These are phyloP conservation scores for Coniochaeta prunicola DNA, from an alignment of 2,329 filamentous ascomycete species.

Conservation along the genomic window DNA sequence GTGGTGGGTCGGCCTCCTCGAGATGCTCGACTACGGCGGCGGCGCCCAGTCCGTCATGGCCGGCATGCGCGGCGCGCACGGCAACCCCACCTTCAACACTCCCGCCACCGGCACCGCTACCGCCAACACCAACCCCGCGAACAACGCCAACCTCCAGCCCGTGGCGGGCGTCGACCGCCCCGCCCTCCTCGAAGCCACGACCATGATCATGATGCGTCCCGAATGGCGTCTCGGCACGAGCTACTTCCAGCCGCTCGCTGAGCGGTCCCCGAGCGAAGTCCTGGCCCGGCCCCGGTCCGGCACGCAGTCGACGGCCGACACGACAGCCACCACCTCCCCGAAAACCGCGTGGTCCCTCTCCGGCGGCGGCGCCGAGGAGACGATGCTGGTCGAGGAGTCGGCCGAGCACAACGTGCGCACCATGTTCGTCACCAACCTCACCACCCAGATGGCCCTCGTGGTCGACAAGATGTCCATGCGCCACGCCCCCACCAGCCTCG, in stretches of 20 bases:
- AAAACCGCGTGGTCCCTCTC: constrained; percentile 30
- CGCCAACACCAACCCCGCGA: constrained; percentile 18
- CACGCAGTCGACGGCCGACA: constrained; percentile 48
- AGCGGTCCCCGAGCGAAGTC: constrained; percentile 42
- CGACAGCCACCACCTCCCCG: constrained; percentile 62
- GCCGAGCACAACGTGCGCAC: constrained; percentile 84
- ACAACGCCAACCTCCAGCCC: constrained; percentile 60
- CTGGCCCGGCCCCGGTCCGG: constrained; percentile 36
- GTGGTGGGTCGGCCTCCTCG: constrained; percentile 81
- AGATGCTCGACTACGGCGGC: constrained; percentile 62
- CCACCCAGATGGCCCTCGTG: constrained; percentile 78
- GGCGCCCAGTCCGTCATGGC: constrained; percentile 30
- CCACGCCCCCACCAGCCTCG: constrained; percentile 56
- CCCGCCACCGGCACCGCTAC: too few species aligned
- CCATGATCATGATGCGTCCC: constrained; percentile 76
- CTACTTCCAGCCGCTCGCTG: constrained; percentile 54
- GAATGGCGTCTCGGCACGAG: constrained; percentile 77
- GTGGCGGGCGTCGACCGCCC: constrained; percentile 81
- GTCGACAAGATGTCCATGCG: constrained; percentile 82
- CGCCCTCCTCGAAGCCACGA: constrained; percentile 68
- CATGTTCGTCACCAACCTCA: constrained; percentile 75
- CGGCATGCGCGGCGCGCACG: constrained; percentile 14
- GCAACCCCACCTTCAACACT: constrained; percentile 11
- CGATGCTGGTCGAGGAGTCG: constrained; percentile 52
- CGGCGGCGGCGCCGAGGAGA: background rate